Percentiles rank a stretch among this genome's conserved stretches.
Evolutionary conservation across 2,329 filamentous ascomycete genomes (phyloP).

Genomic region (Pseudohalonectria lignicola): DNA sequence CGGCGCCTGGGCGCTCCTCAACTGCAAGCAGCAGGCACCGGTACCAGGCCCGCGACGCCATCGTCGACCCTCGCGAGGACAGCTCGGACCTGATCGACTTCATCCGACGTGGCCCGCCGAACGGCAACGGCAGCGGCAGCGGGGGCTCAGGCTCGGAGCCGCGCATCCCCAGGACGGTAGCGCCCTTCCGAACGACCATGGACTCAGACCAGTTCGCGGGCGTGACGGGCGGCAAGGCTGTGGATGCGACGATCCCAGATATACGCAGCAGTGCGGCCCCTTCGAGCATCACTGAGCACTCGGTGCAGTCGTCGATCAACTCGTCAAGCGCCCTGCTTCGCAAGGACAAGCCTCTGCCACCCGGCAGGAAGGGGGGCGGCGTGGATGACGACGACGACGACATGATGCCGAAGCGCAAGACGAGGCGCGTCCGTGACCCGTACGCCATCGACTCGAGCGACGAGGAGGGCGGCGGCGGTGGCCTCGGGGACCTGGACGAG

Average conservation of each 20-base stretch:
- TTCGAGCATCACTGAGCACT: conserved; percentile 41
- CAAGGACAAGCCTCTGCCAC: conserved; percentile 13
- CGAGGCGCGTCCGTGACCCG: conserved; percentile 70
- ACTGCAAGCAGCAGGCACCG: conserved; percentile 31
- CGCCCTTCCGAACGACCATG: conserved; percentile 75
- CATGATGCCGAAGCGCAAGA: conserved; percentile 60
- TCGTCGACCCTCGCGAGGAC: conserved; percentile 48
- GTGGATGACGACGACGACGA: conserved; percentile 31
- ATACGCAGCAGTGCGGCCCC: conserved; percentile 43
- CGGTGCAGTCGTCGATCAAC: conserved; percentile 55
- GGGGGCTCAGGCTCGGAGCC: conserved; percentile 23
- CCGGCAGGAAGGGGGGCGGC: conserved; percentile 13
- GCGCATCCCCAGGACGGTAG: conserved; percentile 71
- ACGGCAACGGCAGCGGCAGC: conserved; percentile 30
- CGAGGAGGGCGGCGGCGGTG: conserved; percentile 32
- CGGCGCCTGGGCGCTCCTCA: conserved; percentile 25
- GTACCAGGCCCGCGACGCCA: conserved; percentile 62
- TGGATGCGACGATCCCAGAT: conserved; percentile 46
- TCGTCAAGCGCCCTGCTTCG: conserved; percentile 63
- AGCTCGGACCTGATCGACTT: conserved; percentile 92
- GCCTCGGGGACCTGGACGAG: conserved; percentile 30
- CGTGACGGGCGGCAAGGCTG: conserved; percentile 41
- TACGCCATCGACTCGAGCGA: conserved; percentile 85
- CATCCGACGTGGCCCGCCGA: conserved; percentile 75
- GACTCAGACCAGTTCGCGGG: conserved; percentile 67